phyloP scores from a whole-genome alignment of 257 asterid species.

The Asclepias syriaca region DNA sequence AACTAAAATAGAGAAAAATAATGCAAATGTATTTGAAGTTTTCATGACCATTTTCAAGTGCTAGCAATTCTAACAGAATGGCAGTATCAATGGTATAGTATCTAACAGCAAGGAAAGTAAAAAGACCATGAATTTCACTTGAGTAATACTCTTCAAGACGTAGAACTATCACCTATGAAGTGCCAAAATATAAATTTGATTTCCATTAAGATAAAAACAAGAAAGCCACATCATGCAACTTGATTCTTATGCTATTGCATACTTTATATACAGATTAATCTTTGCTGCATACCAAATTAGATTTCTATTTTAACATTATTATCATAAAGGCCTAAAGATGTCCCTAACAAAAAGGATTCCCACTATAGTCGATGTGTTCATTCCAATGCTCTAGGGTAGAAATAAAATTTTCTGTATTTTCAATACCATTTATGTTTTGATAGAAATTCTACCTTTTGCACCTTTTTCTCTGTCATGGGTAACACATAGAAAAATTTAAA shows the following conservation, averaged over 20 bases:
- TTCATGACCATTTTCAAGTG: background rate
- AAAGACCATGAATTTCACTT: background rate
- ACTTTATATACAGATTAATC: background rate
- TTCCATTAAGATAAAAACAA: background rate
- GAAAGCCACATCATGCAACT: background rate
- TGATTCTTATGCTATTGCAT: background rate
- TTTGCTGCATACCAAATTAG: background rate
- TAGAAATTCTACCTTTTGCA: background rate
- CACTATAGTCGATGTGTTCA: background rate
- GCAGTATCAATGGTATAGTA: background rate
- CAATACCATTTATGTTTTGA: background rate
- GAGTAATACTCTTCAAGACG: background rate
- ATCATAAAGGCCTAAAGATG: background rate
- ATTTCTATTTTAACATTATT: background rate
- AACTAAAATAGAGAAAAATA: conserved; percentile 47
- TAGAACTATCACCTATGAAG: background rate
- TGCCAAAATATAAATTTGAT: background rate
- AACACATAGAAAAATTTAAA: background rate
- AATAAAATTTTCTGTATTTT: background rate
- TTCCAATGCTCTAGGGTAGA: background rate
- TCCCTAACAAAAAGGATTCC: background rate
- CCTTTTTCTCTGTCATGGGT: background rate
- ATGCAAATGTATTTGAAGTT: background rate
- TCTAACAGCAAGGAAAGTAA: background rate
- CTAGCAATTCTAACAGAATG: background rate